Evolutionary conservation across 495 filamentous ascomycete genomes (phyloP), one percentile per base, ranked within the genome.

Genomic region (Neurospora tetraspora): DNA sequence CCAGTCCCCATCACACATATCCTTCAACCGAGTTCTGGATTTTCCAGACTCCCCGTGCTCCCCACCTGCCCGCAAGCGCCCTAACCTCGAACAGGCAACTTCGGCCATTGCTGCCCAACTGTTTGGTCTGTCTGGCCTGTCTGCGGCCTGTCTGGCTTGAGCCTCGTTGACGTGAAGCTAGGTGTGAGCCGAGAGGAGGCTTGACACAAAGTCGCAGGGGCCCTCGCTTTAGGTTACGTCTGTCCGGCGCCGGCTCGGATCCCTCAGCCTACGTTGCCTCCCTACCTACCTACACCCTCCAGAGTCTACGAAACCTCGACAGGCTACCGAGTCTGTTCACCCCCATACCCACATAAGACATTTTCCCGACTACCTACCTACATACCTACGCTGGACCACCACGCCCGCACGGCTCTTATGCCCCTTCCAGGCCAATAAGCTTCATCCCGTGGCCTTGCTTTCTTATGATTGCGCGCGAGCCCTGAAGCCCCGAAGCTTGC

Each of bases 101-200:
- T 47, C 34, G 12, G n/a, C 69, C 37, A 72, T 80, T 80, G 79
- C 79, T 80, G 79, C 79, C 79, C 79, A 78, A 80, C 77, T 75
- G 39, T 39, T 36, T 72, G 47, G 20, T 59, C n/a, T 59, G 45
- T 43, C 31, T 20, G 43, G 37, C 38, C 47, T 38, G 38, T 34
- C 47, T 71, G 71, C 69, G 74, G 72, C 71, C 77, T 73, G 72
- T 68, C 43, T 69, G 70, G 68, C 65, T 68, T 39, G 36, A 75
- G 71, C 68, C 69, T 59, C 23, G 47, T 61, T 53, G 37, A 77
- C 70, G 72, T 75, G 73, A 76, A 73, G 71, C 71, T 59, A 59
- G 47, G 47, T 59, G 47, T 59, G 23, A 59, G 47, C 47, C 23
- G 23, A 59, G 47, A 59, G 9, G 47, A 59, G 47, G 47, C 47